Conservation (phyloP, 2,329 filamentous ascomycete species). For the Onygenales sp. region DNA sequence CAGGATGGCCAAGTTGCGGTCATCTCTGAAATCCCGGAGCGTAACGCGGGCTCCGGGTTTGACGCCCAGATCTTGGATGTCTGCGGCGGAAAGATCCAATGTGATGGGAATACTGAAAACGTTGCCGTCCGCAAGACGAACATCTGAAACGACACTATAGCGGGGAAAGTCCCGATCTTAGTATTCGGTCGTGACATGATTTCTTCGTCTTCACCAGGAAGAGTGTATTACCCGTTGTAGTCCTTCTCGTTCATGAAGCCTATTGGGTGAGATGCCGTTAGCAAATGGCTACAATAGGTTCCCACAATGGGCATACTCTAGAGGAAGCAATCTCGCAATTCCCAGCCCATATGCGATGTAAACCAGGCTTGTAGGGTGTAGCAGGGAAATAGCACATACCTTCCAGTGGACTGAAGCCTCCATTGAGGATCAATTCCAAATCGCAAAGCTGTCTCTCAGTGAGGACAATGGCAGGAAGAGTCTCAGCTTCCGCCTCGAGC, state of each 20-base stretch:
- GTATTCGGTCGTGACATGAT: neutral
- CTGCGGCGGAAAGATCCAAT: slow-evolving; percentile 69
- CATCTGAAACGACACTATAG: slow-evolving; percentile 71
- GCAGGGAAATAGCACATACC: slow-evolving; percentile 46
- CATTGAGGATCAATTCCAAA: slow-evolving; percentile 92
- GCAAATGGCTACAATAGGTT: neutral
- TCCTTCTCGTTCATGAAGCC: slow-evolving; percentile 97
- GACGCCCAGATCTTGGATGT: slow-evolving; percentile 64
- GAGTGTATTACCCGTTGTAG: slow-evolving; percentile 68
- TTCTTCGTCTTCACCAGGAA: neutral
- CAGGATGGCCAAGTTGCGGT: slow-evolving; percentile 90
- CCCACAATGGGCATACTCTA: neutral
- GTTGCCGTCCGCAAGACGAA: slow-evolving; percentile 76
- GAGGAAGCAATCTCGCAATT: neutral
- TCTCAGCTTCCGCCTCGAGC: slow-evolving; percentile 77
- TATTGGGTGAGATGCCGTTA: slow-evolving; percentile 29
- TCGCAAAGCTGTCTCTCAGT: slow-evolving; percentile 95
- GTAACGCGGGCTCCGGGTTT: slow-evolving; percentile 75
- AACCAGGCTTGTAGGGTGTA: no score
- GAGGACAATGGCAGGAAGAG: slow-evolving; percentile 71
- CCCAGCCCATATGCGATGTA: no score
- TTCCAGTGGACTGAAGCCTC: slow-evolving; percentile 95
- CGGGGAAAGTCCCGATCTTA: slow-evolving; percentile 9
- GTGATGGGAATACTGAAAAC: slow-evolving; percentile 97
- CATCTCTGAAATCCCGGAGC: slow-evolving; percentile 90